Percentiles rank a stretch among this genome's conserved stretches.
These are phyloP conservation scores for Ophiostoma ulmi DNA, from an alignment of 2,329 filamentous ascomycete genomes.

Conservation along the genomic window DNA sequence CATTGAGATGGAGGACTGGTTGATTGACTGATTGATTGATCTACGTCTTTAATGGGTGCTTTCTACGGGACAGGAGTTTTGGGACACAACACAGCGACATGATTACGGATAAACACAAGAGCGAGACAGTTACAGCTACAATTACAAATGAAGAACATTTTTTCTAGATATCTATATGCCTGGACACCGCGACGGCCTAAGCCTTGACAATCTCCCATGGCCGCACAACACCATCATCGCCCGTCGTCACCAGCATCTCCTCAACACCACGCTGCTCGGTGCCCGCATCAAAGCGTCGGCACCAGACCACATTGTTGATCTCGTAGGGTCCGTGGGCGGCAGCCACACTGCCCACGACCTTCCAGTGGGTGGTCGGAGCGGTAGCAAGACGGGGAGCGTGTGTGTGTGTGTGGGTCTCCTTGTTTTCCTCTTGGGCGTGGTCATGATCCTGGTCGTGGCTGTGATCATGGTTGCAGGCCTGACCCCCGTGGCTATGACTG, in stretches of 20 bases:
- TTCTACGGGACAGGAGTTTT: neutral
- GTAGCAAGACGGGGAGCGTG: slow-evolving; percentile 17
- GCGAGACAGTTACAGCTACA: neutral
- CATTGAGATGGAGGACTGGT: slow-evolving; percentile 73
- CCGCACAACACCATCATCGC: slow-evolving; percentile 83
- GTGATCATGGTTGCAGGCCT: slow-evolving; percentile 35
- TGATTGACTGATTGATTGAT: slow-evolving; percentile 52
- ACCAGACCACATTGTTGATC: slow-evolving; percentile 89
- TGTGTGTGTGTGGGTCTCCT: slow-evolving; percentile 33
- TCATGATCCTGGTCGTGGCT: slow-evolving; percentile 26
- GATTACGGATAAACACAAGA: neutral
- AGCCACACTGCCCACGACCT: slow-evolving; percentile 60
- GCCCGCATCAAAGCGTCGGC: slow-evolving; percentile 65
- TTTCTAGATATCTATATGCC: neutral
- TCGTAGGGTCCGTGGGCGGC: slow-evolving; percentile 88
- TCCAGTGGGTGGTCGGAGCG: slow-evolving; percentile 52
- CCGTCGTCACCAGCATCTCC: slow-evolving; percentile 84
- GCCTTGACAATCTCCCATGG: slow-evolving; percentile 57
- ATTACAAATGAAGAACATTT: neutral
- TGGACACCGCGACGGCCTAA: neutral
- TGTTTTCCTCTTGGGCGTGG: slow-evolving; percentile 14
- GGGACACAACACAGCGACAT: neutral
- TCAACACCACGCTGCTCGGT: slow-evolving; percentile 54
- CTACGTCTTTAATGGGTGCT: neutral
- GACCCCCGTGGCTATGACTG: slow-evolving; percentile 29